Base-by-base conservation (phyloP, 768 basidiomycete species). In the Dioszegia hungarica region DNA sequence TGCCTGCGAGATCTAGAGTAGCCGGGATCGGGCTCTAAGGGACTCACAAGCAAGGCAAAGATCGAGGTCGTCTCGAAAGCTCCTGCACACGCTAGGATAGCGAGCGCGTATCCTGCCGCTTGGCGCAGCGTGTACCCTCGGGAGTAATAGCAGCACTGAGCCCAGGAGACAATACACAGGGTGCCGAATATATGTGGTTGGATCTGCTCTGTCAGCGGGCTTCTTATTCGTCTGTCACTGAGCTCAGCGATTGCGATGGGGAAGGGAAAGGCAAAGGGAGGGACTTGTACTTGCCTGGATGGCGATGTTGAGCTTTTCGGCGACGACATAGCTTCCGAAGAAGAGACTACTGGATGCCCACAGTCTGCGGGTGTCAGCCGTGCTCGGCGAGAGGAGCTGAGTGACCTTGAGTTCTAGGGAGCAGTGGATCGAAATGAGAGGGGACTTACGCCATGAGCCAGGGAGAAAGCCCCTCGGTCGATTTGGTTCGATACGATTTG, bases 61-160 rank as follows among this genome's bases (percentile, higher is more conserved):
- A 85, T 79, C 65, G 87, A 78, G 4, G 78, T 82, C 0, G 77
- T 80, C 64, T 89, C 84, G 52, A 88, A 75, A 0, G 78, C 80
- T 0, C 79, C 86, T 10, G 81, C 75, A 9, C 83, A 5, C 24
- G 76, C 61, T 49, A 83, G 73, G 24, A 79, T 72, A 6, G 59
- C 56, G 11, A 79, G 25, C 0, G 80, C 74, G 28, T 82, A 69
- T 5, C 76, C 43, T 31, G 76, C 36, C 8, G 81, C 62, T 0
- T 59, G 49, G 2, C 31, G 28, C 1, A 33, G 49, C 0, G 82
- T 78, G 25, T 80, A 76, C 19, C 76, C 76, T 0, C 68, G 67
- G 20, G 77, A 80, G 66, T 89, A 89, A 68, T 85, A 82, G 51
- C 83, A 77, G 62, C 87, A 88, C 82, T 90, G 73, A 0, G 80